Conservation (phyloP, 148 eudicot genomes). For the Silene latifolia region DNA sequence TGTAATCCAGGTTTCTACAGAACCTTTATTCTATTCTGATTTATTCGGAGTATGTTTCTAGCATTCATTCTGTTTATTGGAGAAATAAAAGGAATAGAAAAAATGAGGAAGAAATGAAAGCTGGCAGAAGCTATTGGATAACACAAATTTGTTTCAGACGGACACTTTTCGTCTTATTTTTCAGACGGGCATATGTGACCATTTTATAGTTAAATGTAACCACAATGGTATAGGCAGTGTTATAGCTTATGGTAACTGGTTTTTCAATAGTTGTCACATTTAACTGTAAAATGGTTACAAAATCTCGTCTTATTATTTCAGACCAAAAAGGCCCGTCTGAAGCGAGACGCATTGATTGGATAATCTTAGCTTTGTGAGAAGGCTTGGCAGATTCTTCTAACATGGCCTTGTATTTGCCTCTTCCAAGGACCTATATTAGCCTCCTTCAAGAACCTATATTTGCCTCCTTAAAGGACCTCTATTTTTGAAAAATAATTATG, state of each 20-base stretch:
- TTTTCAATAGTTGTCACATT: too few species aligned
- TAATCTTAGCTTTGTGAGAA: conserved; percentile 6
- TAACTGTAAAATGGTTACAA: too few species aligned
- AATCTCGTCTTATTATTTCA: too few species aligned
- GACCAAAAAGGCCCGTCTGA: too few species aligned
- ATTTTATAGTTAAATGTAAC: too few species aligned
- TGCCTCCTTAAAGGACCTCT: not conserved
- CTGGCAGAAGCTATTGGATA: not conserved
- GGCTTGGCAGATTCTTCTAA: not conserved
- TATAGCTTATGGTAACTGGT: too few species aligned
- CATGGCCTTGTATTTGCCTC: not conserved
- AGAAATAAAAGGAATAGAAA: not conserved
- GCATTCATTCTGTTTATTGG: not conserved
- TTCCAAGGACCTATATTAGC: not conserved
- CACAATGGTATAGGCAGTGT: too few species aligned
- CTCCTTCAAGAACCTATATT: not conserved
- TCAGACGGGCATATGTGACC: too few species aligned
- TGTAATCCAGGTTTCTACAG: conserved; percentile 55
- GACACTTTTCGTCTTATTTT: too few species aligned
- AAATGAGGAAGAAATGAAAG: too few species aligned
- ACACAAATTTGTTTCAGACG: too few species aligned
- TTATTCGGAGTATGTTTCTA: not conserved
- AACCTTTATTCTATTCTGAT: not conserved
- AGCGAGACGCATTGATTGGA: too few species aligned
- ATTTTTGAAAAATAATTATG: not conserved